Conservation (phyloP, 2,329 filamentous ascomycete species). For the Trichoderma koningii region DNA sequence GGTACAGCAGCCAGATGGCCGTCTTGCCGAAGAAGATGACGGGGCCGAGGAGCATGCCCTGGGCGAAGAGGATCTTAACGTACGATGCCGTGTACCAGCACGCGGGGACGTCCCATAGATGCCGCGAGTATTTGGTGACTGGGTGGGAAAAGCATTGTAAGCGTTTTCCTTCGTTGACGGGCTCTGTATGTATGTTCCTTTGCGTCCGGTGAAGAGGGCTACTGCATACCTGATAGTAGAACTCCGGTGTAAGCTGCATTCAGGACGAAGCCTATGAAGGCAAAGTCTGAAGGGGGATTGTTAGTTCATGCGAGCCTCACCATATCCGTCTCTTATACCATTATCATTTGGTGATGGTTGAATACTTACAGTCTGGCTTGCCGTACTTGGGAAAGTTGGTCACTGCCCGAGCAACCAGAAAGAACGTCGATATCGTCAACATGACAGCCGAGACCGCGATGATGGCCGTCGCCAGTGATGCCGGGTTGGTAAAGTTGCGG, state of each 20-base stretch:
- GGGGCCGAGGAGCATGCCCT: constrained; percentile 23
- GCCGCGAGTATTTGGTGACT: constrained; percentile 17
- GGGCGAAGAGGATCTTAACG: constrained; percentile 24
- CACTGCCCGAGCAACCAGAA: not conserved
- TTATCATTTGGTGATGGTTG: no score
- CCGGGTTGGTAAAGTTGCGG: not conserved
- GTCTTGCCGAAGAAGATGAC: constrained; percentile 31
- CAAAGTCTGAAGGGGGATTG: not conserved
- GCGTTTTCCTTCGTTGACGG: not conserved
- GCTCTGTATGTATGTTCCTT: no score
- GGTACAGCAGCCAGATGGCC: constrained; percentile 31
- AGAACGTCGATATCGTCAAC: not conserved
- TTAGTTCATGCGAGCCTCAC: not conserved
- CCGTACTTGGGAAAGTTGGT: not conserved
- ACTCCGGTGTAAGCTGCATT: not conserved
- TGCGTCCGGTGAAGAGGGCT: no score
- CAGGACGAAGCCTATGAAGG: not conserved
- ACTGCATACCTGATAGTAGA: not conserved
- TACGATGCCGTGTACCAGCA: constrained; percentile 28
- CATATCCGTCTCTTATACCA: no score
- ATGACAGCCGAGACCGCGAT: constrained; percentile 5
- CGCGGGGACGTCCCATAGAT: constrained; percentile 28
- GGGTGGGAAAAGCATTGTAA: not conserved
- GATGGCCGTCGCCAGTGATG: not conserved
- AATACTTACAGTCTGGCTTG: constrained; percentile 6